These are phyloP conservation scores for Leccinum ochraceum DNA, from an alignment of 768 basidiomycete species.

Conservation along the genomic window DNA sequence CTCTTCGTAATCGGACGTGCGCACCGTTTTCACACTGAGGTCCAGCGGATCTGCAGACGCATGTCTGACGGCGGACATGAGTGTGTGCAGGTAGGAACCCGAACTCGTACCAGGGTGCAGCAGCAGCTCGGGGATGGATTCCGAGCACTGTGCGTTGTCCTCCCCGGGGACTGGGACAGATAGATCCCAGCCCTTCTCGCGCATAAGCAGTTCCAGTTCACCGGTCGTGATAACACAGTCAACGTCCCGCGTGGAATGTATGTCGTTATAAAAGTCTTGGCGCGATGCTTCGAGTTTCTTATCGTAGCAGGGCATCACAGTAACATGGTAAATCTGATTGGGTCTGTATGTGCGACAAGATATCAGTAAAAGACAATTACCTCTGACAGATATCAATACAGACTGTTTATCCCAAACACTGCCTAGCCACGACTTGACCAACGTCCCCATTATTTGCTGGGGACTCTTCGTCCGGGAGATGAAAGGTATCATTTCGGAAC, in stretches of 20 bases:
- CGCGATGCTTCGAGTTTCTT: slow-evolving; percentile 98
- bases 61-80: slow-evolving; percentile 57
- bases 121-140: slow-evolving; percentile 68
- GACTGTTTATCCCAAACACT: slow-evolving; percentile 66
- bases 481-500: slow-evolving; percentile 90
- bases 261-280: slow-evolving; percentile 84
- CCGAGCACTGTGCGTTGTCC: slow-evolving; percentile 23
- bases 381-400: slow-evolving; percentile 32
- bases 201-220: slow-evolving; percentile 84
- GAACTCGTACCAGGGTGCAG: slow-evolving; percentile 84
- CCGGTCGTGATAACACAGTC: slow-evolving; percentile 98
- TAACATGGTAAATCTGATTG: slow-evolving; percentile 89
- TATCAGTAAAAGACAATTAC: slow-evolving; percentile 3
- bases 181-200: slow-evolving; percentile 80
- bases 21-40: slow-evolving; percentile 57
- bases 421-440: slow-evolving; percentile 90
- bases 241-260: slow-evolving; percentile 85
- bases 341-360: slow-evolving; percentile 49
- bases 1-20: slow-evolving; percentile 79
- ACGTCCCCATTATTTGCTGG: slow-evolving; percentile 90
- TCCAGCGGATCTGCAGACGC: slow-evolving; percentile 47
- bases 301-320: slow-evolving; percentile 99
- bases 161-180: slow-evolving; percentile 57
- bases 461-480: slow-evolving; percentile 88
- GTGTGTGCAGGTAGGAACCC: slow-evolving; percentile 86